Conservation (phyloP, 139 green algal species). For the Picochlorum sp. region DNA sequence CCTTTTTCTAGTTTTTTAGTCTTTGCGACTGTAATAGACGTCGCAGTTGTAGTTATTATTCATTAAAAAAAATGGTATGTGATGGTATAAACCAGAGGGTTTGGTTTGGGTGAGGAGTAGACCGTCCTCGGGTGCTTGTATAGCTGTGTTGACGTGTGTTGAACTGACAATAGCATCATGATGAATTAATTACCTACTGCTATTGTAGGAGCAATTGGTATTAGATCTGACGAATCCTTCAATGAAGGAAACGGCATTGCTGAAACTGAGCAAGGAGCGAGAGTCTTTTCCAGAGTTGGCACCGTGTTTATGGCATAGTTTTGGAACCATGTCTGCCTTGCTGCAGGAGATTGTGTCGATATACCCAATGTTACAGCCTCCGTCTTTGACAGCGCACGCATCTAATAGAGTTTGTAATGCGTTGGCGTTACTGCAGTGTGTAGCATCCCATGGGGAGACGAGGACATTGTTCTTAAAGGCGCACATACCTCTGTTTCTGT, state of each 20-base stretch:
- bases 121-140: no score
- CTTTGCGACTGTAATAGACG: no score
- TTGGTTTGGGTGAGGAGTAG: no score
- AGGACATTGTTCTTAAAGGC: conserved; percentile 89
- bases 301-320: conserved; percentile 93
- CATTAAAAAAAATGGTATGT: no score
- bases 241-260: conserved; percentile 82
- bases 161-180: not conserved
- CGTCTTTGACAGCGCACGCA: conserved; percentile 83
- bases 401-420: conserved; percentile 98
- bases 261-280: conserved; percentile 95
- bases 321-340: conserved; percentile 88
- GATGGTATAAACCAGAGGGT: no score
- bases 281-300: conserved; percentile 94
- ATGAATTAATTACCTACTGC: not conserved
- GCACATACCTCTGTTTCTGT: conserved; percentile 96
- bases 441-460: conserved; percentile 92
- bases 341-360: conserved; percentile 97
- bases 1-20: no score
- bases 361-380: conserved; percentile 90
- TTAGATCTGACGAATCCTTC: conserved; percentile 63
- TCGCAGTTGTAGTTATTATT: no score
- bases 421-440: conserved; percentile 93
- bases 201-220: conserved; percentile 55
- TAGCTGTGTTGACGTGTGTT: not conserved